These are phyloP conservation scores for Aspergillus biplanus DNA, from an alignment of 495 filamentous ascomycete genomes.

Conservation along the genomic window DNA sequence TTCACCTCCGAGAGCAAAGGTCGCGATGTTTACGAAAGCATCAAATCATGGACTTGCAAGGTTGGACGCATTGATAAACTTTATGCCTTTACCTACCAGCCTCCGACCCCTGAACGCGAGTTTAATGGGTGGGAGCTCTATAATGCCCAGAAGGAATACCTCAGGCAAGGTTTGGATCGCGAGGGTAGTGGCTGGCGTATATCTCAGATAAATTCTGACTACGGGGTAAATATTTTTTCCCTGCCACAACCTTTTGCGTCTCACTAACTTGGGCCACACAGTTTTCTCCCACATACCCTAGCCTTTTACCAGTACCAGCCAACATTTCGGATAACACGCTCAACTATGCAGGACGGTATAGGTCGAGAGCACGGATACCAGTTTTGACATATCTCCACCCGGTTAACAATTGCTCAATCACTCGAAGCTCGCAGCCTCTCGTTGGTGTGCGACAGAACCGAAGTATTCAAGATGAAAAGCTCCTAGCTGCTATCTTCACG, in stretches of 20 bases:
- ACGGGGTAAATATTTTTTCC: conserved; percentile 54
- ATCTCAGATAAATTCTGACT: conserved; percentile 85
- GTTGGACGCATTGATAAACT: conserved; percentile 85
- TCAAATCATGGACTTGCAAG: conserved; percentile 80
- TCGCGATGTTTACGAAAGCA: conserved; percentile 86
- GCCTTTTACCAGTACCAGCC: conserved; percentile 78
- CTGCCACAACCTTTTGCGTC: conserved; percentile 4
- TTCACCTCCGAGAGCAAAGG: conserved; percentile 75
- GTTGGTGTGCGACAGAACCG: conserved; percentile 86
- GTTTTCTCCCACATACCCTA: conserved; percentile 97
- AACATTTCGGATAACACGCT: conserved; percentile 94
- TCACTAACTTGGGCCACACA: conserved; percentile 39
- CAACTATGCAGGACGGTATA: conserved; percentile 88
- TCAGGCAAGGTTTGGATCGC: conserved; percentile 77
- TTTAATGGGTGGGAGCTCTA: conserved; percentile 89
- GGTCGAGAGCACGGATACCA: conserved; percentile 86
- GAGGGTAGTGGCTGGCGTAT: conserved; percentile 87
- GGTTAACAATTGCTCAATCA: conserved; percentile 96
- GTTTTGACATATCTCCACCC: conserved; percentile 91
- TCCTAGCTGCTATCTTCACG: conserved; percentile 92
- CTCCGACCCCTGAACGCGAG: conserved; percentile 71
- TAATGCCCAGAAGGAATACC: conserved; percentile 78
- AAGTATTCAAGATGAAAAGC: conserved; percentile 93
- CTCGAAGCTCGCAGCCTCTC: conserved; percentile 89
- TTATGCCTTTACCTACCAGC: conserved; percentile 84